These are phyloP conservation scores for Glycine tomentella DNA, from an alignment of 306 rosid genomes.

Conservation along the genomic window DNA sequence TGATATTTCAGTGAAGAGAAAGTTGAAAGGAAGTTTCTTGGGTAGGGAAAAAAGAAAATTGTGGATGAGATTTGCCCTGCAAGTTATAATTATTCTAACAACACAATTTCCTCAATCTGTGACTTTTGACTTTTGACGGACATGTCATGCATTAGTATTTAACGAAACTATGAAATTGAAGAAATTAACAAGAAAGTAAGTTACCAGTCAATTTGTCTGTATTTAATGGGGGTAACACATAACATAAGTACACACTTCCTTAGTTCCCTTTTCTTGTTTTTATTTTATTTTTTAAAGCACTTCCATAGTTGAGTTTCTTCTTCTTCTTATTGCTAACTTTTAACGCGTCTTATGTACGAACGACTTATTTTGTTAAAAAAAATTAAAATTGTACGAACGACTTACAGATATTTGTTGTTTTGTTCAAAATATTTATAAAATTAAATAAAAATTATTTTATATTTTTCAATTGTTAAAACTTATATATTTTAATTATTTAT, in stretches of 20 bases:
- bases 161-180: not conserved
- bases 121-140: conserved; percentile 40
- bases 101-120: not conserved
- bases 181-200: not conserved
- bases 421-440: too few relatives aligned
- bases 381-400: too few relatives aligned
- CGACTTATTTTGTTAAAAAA: too few relatives aligned
- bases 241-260: not conserved
- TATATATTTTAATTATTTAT: too few relatives aligned
- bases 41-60: conserved; percentile 30
- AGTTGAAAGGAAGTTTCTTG: conserved; percentile 28
- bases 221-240: too few relatives aligned
- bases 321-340: too few relatives aligned
- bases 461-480: too few relatives aligned
- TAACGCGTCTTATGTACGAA: too few relatives aligned
- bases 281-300: too few relatives aligned
- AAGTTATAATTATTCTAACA: not conserved
- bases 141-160: not conserved
- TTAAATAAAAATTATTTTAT: too few relatives aligned
- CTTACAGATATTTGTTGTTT: too few relatives aligned
- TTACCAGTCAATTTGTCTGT: not conserved
- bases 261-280: not conserved
- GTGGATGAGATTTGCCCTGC: conserved; percentile 2
- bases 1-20: not conserved
- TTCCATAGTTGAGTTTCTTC: too few relatives aligned